Base-by-base conservation (phyloP, 2,329 filamentous ascomycete species). In the Pseudopyricularia javanii region DNA sequence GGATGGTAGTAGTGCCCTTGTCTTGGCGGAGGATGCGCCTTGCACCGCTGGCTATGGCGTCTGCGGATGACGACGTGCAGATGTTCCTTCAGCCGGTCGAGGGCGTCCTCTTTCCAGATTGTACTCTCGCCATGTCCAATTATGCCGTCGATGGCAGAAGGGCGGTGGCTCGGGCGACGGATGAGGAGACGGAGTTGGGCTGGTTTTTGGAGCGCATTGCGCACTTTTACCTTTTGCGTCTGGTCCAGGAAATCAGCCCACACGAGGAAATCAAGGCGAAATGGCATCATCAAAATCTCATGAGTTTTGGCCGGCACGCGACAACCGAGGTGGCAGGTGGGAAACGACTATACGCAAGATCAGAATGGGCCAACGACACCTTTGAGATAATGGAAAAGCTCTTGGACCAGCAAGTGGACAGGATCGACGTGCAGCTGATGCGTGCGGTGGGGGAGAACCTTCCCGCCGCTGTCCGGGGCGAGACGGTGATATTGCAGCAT, bases 401-500 rank as follows among this genome's bases (percentile, higher is more conserved):
- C 3, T 34, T 35, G 22, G 54, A 55, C 4, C 45, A 45, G 28
- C 51, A 53, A 20, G 33, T 34, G 43, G 11, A 53, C 51, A 24
- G 12, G 8, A 54, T 54, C 33, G 57, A 58, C 49, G 49, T 58
- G 53, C 50, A 53, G 35, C 40, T 58, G n/a, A 51, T 54, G 20
- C 47, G 35, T 20, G 52, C 56, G 28, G 54, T 57, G 3, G 57
- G 56, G 40, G 49, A 40, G 11, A 48, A 51, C 26, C 24, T 58
- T 17, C 47, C 51, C 4, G 54, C 47, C 33, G 55, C 54, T 28
- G 51, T 58, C 11, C 53, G 57, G 22, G 52, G 52, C 35, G 28
- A 51, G n/a, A 40, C 51, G 17, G 35, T 52, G 3, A 55, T 51
- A 6, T 58, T 70, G 11, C 67, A 70, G 48, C 54, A 64, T 12